Evolutionary conservation across 148 eudicot species (phyloP), one percentile per base, ranked within the genome.

Genomic region (Rhododendron mucronatum): DNA sequence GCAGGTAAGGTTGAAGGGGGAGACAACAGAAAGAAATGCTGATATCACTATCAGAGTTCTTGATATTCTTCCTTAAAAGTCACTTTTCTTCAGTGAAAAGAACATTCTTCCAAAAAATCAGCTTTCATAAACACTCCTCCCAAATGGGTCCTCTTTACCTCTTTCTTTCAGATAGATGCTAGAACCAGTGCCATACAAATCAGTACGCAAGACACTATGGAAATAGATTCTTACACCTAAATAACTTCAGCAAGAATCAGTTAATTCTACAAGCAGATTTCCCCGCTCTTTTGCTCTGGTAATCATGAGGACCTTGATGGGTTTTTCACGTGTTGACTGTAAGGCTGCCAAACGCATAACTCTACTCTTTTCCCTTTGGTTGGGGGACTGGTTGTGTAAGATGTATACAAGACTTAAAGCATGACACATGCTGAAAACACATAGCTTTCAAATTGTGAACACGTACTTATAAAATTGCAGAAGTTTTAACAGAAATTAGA

Each of bases 11-110:
- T 21, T 67, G 53, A 79, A 85, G 55, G 12, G n/a, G 75, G 51
- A 13, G 82, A 76, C 81, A 77, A n/a, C 28, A 76, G 20, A 53
- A 41, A 73, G 33, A 83, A 30, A 35, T 53, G 85, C 85, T 81
- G 86, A 81, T 79, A 47, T 88, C 88, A 80, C 85, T 75, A 86
- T 35, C 86, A 65, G 15, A 30, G 83, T 50, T 65, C 82, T 61
- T 78, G 69, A 26, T n/a, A 63, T 63, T 63, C 30, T 82, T 59
- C 67, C 75, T 82, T 47, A 71, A 35, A 39, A 12, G n/a, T 67
- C 26, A 30, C 67, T 39, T 82, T 82, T 14, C 53, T 37, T 53
- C 30, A 5, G 2, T 15, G 82, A 45, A 74, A 75, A 39, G 12
- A 65, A 61, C 82, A 76, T 87, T 83, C 45, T 28, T 74, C 47